Base-by-base conservation (phyloP, 2,329 filamentous ascomycete species). In the Aspergillus neotritici region DNA sequence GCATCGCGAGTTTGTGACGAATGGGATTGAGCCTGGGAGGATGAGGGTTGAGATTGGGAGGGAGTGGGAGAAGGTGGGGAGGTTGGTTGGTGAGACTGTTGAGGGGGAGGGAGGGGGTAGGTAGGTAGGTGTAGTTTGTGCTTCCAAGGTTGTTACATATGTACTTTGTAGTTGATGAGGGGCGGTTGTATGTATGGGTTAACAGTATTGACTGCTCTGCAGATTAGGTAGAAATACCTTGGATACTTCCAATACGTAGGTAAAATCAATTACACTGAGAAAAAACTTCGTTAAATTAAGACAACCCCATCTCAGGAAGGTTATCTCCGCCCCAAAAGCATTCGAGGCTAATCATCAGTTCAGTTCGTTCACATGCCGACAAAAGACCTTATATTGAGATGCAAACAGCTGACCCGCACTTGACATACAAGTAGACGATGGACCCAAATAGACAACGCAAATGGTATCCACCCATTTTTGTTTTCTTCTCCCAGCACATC, bases 21-120 rank as follows among this genome's bases (percentile, higher is more conserved):
- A 57, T 46, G 57, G 55, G 13, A 37, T 57, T 43, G 56, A 63
- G 49, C 56, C 57, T 13, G 53, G 46, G 13, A 49, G 35, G 2
- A 50, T 60, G 40, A 42, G 48, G 34, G 48, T 40, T 6, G 43
- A 53, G 14, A 54, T 66, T 12, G 49, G 50, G 35, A 60, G 58
- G 34, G 74, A 76, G 56, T 77, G 71, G 56, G 67, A 70, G 51
- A 76, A 77, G 57, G 59, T 78, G 49, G 72, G 72, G 40, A 47
- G 52, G 39, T 46, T 70, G 36, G 58, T 59, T 30, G 44, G 54
- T 31, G 41, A 46, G 16, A 54, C 53, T 21, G 32, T 53, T 56
- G 61, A 43, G 53, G 61, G 15, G 54, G 65, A 45, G 31, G 7
- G 61, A 28, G 52, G 61, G 29, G 52, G 41, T 10, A 57, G 50